Percentiles rank a stretch among this genome's conserved stretches.
These are phyloP conservation scores for Suhomyces prunicola DNA, from an alignment of 805 yeast genomes.

Conservation along the genomic window DNA sequence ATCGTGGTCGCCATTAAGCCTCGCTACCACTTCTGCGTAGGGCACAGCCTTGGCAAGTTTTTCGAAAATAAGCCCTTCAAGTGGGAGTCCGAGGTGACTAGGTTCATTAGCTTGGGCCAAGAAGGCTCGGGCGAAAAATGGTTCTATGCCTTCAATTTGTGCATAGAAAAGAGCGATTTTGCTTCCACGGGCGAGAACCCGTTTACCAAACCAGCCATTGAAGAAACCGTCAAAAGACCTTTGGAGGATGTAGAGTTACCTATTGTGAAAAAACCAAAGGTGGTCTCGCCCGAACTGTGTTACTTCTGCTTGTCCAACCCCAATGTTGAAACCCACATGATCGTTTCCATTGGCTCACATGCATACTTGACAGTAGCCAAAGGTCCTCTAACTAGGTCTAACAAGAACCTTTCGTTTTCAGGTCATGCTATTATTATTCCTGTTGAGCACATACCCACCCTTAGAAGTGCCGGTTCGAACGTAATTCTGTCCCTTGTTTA, in stretches of 20 bases:
- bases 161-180: slow-evolving; percentile 10
- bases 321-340: slow-evolving; percentile 72
- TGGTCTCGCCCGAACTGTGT: slow-evolving; percentile 59
- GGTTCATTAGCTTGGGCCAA: slow-evolving; percentile 64
- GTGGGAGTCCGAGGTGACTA: slow-evolving; percentile 51
- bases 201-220: slow-evolving; percentile 11
- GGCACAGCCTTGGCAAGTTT: slow-evolving; percentile 46
- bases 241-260: slow-evolving; percentile 10
- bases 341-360: slow-evolving; percentile 66
- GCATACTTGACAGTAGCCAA: slow-evolving; percentile 76
- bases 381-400: slow-evolving; percentile 71
- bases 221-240: slow-evolving; percentile 9
- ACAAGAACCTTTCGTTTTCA: slow-evolving; percentile 50
- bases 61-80: slow-evolving; percentile 56
- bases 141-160: slow-evolving; percentile 66
- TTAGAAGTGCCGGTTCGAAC: slow-evolving; percentile 37
- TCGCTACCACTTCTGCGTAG: slow-evolving; percentile 63
- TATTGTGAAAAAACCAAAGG: slow-evolving; percentile 26
- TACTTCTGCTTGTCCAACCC: slow-evolving; percentile 85
- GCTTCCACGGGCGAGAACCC: slow-evolving; percentile 22
- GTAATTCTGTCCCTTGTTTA: slow-evolving; percentile 46
- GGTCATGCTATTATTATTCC: slow-evolving; percentile 85
- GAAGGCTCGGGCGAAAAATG: slow-evolving; percentile 57
- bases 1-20: slow-evolving; percentile 50
- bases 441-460: slow-evolving; percentile 61